Conservation (phyloP, 176 grass and related monocot species). For the Oryza punctata region DNA sequence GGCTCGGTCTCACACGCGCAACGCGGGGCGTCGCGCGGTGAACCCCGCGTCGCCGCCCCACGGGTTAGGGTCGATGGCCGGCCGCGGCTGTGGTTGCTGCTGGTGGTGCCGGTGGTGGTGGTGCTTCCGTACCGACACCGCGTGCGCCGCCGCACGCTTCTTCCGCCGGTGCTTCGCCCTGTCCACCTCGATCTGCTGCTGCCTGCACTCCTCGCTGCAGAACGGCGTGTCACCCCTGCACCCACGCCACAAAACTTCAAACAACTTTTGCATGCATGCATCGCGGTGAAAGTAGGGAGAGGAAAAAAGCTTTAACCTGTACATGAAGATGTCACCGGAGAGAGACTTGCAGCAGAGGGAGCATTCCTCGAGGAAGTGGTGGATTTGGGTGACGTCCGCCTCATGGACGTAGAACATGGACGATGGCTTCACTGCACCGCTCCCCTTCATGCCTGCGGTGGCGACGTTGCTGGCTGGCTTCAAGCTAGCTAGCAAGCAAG, state of each 20-base stretch:
- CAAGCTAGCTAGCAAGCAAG: not conserved
- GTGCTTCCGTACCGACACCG: slow-evolving; percentile 31
- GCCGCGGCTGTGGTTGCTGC: slow-evolving; percentile 23
- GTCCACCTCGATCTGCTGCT: slow-evolving; percentile 83
- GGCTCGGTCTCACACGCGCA: slow-evolving; percentile 46
- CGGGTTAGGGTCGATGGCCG: slow-evolving; percentile 25
- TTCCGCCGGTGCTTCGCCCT: slow-evolving; percentile 67
- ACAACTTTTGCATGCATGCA: too few relatives aligned
- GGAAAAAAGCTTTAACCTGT: slow-evolving; percentile 20
- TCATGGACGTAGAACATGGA: slow-evolving; percentile 64
- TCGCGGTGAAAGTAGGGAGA: too few relatives aligned
- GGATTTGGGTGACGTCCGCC: slow-evolving; percentile 39
- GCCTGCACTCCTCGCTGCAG: slow-evolving; percentile 93
- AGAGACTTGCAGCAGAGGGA: slow-evolving; percentile 58
- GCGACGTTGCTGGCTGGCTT: not conserved
- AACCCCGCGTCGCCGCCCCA: slow-evolving; percentile 42
- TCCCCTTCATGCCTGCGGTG: slow-evolving; percentile 48
- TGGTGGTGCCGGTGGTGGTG: slow-evolving; percentile 1
- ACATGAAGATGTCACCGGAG: slow-evolving; percentile 75
- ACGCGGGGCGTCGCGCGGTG: slow-evolving; percentile 30
- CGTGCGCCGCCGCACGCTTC: slow-evolving; percentile 59
- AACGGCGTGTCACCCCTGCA: slow-evolving; percentile 86
- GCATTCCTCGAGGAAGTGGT: slow-evolving; percentile 66
- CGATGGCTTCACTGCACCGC: slow-evolving; percentile 49
- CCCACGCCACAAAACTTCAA: too few relatives aligned